Evolutionary conservation across 768 basidiomycete species (phyloP).

Genomic region (Rhodotorula sphaerocarpa): DNA sequence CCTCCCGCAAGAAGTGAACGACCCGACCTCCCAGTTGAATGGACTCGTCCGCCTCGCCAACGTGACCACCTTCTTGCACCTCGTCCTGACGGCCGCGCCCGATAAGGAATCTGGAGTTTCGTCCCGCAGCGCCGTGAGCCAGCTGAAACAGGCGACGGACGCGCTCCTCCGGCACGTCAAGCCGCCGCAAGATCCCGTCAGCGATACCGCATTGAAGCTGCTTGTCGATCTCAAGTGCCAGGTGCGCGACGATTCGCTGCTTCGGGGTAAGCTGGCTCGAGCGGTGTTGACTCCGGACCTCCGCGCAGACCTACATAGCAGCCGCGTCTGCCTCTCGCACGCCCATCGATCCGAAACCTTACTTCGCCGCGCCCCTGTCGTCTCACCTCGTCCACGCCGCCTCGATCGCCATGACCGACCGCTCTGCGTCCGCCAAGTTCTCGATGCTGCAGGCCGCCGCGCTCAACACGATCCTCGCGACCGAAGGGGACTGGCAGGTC

Average conservation of each 20-base stretch:
- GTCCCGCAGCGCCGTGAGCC: not conserved
- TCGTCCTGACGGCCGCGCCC: conserved; percentile 4
- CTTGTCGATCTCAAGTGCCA: conserved; percentile 16
- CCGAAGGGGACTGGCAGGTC: not conserved
- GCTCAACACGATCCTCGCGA: not conserved
- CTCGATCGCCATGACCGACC: not conserved
- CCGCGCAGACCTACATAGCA: conserved; percentile 4
- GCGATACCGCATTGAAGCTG: not conserved
- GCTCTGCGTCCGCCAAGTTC: not conserved
- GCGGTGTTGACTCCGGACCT: too few relatives aligned
- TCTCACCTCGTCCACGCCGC: not conserved
- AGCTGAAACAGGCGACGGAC: not conserved
- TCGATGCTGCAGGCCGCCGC: not conserved
- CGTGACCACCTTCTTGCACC: conserved; percentile 6
- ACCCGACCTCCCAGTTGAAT: not conserved
- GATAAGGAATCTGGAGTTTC: not conserved
- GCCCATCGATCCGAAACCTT: not conserved
- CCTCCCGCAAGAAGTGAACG: not conserved
- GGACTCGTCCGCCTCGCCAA: conserved; percentile 4
- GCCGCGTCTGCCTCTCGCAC: not conserved
- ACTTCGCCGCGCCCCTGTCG: not conserved
- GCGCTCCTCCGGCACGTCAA: conserved; percentile 2
- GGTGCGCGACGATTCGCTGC: conserved; percentile 10
- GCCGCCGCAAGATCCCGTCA: not conserved
- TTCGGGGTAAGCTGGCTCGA: not conserved